Conservation (phyloP, 2,329 filamentous ascomycete species). For the Stachybotrys chartarum region DNA sequence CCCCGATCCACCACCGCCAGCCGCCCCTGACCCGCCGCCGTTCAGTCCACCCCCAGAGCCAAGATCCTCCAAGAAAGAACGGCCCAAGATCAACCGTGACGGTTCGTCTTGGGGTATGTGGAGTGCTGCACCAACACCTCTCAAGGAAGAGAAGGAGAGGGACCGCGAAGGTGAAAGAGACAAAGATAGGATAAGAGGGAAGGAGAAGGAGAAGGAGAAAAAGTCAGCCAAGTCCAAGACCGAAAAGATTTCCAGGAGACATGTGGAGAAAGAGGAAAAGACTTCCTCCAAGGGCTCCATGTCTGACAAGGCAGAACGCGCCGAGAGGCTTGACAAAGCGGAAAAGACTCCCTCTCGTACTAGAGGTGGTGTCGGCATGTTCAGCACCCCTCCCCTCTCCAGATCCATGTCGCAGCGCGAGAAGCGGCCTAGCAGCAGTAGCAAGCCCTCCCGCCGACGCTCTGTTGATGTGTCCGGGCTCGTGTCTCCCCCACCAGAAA, state of each 20-base stretch:
- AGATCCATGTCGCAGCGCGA: conserved; percentile 64
- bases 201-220: conserved; percentile 22
- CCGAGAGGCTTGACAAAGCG: conserved; percentile 20
- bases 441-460: conserved; percentile 58
- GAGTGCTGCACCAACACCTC: conserved; percentile 45
- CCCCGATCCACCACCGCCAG: conserved; percentile 39
- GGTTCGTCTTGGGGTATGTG: conserved; percentile 69
- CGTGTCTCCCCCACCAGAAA: conserved; percentile 66
- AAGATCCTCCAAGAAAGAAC: conserved; percentile 64
- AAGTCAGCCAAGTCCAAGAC: conserved; percentile 56
- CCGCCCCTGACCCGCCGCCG: conserved; percentile 37
- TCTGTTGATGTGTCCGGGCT: conserved; percentile 61
- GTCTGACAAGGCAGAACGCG: conserved; percentile 61
- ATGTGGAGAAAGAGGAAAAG: conserved; percentile 55
- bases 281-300: conserved; percentile 60
- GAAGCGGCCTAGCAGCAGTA: conserved; percentile 47
- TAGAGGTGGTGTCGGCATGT: conserved; percentile 56
- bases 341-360: conserved; percentile 45
- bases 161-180: conserved; percentile 1
- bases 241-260: conserved; percentile 52
- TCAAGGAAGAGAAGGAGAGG: conserved; percentile 18
- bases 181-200: too few species aligned
- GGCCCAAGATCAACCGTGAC: conserved; percentile 67
- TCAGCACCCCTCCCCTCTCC: conserved; percentile 60
- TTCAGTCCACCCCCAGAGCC: conserved; percentile 46